phyloP scores from a whole-genome alignment of 1,284 basidiomycete genomes.

The Sporisorium iseilematis-ciliati region DNA sequence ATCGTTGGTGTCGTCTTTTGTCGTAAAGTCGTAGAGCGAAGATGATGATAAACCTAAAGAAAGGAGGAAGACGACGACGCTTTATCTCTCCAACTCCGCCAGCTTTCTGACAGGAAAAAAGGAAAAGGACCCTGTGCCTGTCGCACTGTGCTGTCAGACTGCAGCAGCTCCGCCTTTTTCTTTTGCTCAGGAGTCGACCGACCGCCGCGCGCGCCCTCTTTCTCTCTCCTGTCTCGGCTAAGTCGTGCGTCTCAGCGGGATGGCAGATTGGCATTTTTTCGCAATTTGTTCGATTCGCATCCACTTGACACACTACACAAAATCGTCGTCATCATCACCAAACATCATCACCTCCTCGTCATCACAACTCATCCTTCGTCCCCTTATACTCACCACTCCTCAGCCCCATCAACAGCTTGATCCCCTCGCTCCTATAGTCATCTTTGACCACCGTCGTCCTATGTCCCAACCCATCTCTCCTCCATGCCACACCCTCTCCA shows the following conservation, averaged over 20 bases:
- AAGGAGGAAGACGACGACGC: too few species aligned
- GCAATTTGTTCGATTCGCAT: constrained; percentile 5
- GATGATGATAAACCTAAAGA: too few species aligned
- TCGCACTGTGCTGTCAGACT: constrained; percentile 9
- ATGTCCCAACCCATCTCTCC: constrained; percentile 21
- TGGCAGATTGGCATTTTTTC: not conserved
- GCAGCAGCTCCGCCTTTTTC: not conserved
- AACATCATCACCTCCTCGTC: constrained; percentile 7
- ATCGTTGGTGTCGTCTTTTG: too few species aligned
- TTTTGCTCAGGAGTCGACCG: not conserved
- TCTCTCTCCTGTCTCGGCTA: constrained; percentile 1
- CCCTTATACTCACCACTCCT: constrained; percentile 16
- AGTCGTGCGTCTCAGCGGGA: too few species aligned
- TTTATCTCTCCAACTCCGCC: too few species aligned
- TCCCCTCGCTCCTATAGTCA: constrained; percentile 21
- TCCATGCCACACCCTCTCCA: constrained; percentile 10
- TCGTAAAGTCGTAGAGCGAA: too few species aligned
- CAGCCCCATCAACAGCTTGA: constrained; percentile 29
- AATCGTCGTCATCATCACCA: constrained; percentile 8
- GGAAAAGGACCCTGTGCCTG: not conserved
- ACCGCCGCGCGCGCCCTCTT: not conserved
- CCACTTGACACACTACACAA: not conserved
- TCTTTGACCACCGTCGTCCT: constrained; percentile 13
- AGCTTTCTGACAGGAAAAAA: not conserved
- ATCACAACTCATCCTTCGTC: constrained; percentile 34